A percentile compares a stretch with the other conserved stretches of the same genome.
These are phyloP conservation scores for Aspergillus awamori DNA, from an alignment of 2,329 filamentous ascomycete genomes.

Conservation along the genomic window DNA sequence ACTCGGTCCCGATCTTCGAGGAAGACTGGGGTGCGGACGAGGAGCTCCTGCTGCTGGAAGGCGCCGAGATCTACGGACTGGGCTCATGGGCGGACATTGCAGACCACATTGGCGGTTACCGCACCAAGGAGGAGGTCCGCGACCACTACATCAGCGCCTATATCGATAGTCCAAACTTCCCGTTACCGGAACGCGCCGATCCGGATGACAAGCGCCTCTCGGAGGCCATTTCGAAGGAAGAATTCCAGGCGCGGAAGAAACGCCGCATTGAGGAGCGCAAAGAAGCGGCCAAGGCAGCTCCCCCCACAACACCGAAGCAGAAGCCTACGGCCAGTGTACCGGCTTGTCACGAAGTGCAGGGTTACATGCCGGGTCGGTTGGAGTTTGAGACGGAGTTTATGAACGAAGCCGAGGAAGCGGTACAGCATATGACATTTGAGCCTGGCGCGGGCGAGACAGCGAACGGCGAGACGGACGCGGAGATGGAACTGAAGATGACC, in stretches of 20 bases:
- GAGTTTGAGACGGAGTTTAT: slow-evolving; percentile 98
- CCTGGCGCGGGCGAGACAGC: slow-evolving; percentile 91
- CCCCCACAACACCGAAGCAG: slow-evolving; percentile 83
- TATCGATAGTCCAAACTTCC: slow-evolving; percentile 79
- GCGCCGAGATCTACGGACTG: slow-evolving; percentile 91
- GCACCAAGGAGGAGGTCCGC: slow-evolving; percentile 91
- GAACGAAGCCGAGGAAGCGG: slow-evolving; percentile 96
- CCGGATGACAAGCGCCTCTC: slow-evolving; percentile 78
- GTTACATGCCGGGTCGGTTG: slow-evolving; percentile 95
- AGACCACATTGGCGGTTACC: slow-evolving; percentile 94
- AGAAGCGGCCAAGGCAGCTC: slow-evolving; percentile 80
- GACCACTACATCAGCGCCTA: slow-evolving; percentile 92
- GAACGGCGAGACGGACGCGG: slow-evolving; percentile 85
- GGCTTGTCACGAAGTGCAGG: slow-evolving; percentile 95
- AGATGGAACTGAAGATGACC: slow-evolving; percentile 96
- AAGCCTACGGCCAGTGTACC: slow-evolving; percentile 96
- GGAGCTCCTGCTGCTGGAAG: slow-evolving; percentile 88
- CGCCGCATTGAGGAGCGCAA: slow-evolving; percentile 88
- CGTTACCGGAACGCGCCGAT: slow-evolving; percentile 82
- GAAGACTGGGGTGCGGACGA: slow-evolving; percentile 97
- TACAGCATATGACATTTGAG: slow-evolving; percentile 98
- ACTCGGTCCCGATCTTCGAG: slow-evolving; percentile 95
- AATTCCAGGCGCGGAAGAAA: slow-evolving; percentile 93
- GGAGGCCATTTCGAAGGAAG: slow-evolving; percentile 80
- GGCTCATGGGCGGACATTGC: slow-evolving; percentile 98